Evolutionary conservation across 2,329 filamentous ascomycete genomes (phyloP), one percentile per base, ranked within the genome.

Genomic region (Pseudogymnoascus sp.): DNA sequence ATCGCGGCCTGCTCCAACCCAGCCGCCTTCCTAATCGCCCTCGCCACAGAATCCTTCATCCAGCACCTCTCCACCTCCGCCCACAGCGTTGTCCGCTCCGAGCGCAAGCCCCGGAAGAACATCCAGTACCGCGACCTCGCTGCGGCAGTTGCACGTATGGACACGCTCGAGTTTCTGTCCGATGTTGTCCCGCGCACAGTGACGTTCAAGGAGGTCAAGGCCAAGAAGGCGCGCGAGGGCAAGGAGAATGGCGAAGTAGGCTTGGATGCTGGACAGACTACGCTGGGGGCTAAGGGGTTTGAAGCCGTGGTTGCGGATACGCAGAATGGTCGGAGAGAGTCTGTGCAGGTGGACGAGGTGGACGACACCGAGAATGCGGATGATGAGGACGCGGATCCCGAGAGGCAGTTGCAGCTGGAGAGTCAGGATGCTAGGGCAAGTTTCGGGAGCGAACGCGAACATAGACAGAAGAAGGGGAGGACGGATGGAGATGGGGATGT

Each of bases 81-180:
- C 26, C 87, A 96, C 74, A 93, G 90, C 71, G 90, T 96, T 71
- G 89, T 93, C 70, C 96, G 95, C 73, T 84, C 92, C 0, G 95
- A 97, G 77, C 85, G 89, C 70, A 97, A 97, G 75, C 93, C 93
- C 5, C 84, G 95, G 64, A 87, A 93, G 65, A 97, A 96, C 72
- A 89, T 99, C 66, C 95, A 97, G 75, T 99, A 99, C 79, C 91
- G 91, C 73, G 95, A 99, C 76, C 83, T 99, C 44, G 88, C 90
- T 92, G 79, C 64, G 82, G 93, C 95, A 28, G 88, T 97, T 63
- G 85, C 89, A 7, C 89, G 91, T 73, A 87, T 92, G 67, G 95
- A 97, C 76, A 96, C 96, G 74, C 87, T 99, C 61, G 93, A 99
- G 75, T 99, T 99, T 73, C 84, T 99, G 13, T 83, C 89, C 67